These are phyloP conservation scores for Hibiscus mutabilis DNA, from an alignment of 345 rosid genomes.

Conservation along the genomic window DNA sequence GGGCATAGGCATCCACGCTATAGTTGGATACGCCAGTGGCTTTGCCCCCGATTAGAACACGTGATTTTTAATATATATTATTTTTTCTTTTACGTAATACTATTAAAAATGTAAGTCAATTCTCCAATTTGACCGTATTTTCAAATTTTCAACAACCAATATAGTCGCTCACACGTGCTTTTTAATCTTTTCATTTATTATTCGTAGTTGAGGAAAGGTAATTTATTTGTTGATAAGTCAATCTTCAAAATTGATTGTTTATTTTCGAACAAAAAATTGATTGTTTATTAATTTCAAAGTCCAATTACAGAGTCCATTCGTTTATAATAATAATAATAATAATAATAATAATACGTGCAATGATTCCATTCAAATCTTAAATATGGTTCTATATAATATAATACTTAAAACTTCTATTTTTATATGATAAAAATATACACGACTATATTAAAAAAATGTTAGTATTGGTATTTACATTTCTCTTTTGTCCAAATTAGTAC, in stretches of 20 bases:
- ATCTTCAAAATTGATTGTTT: background rate
- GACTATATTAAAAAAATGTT: too few species aligned
- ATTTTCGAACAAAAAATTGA: background rate
- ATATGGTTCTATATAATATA: too few species aligned
- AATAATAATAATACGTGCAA: background rate
- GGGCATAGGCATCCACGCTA: too few species aligned
- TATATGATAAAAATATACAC: too few species aligned
- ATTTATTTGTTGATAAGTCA: background rate
- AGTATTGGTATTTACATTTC: too few species aligned
- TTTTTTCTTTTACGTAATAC: too few species aligned
- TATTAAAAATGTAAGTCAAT: background rate
- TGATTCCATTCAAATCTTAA: background rate
- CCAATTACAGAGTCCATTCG: too few species aligned
- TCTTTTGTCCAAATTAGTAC: too few species aligned
- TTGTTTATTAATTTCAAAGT: background rate
- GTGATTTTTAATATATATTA: background rate
- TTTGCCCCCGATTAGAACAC: too few species aligned
- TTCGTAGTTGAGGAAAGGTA: background rate
- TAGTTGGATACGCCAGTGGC: too few species aligned
- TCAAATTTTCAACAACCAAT: background rate
- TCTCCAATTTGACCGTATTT: background rate
- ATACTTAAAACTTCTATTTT: too few species aligned
- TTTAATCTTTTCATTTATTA: background rate
- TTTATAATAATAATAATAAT: too few species aligned
- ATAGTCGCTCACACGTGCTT: background rate